Evolutionary conservation across 129 eudicot species (phyloP), one percentile per base, ranked within the genome.

Genomic region (Flaveria ramosissima): DNA sequence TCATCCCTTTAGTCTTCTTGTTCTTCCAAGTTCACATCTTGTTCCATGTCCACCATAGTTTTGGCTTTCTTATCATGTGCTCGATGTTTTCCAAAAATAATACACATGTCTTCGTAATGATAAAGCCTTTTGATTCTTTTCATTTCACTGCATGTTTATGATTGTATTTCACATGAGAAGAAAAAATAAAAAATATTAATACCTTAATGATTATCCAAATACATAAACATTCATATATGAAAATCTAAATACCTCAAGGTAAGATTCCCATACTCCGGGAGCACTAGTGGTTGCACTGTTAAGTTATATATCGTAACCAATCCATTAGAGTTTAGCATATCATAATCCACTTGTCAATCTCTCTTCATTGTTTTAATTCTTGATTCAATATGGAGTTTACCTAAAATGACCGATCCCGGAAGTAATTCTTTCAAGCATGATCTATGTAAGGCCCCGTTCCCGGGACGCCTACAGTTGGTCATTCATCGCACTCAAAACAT

Each of bases 291-390:
- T 41, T 5, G 8, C 50, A 2, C 2, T 0, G 14, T 46, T 46
- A 46, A 46, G 50, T 46, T 46, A 15, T 46, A 10, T 46, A 46
- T 46, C 16, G 4, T 46, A 46, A 9, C 16, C 16, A 46, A 46
- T 10, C 26, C 62, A 6, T 20, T 46, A 75, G 32, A n/a, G 27
- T 62, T 24, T 3, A 46, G 19, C 45, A 46, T 43, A 27, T 74
- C 78, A 47, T 45, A 24, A 0, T 11, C 70, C 16, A 19, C 45
- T 61, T 60, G 70, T 46, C 78, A 60, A 57, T 61, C 59, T 60
- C 13, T 74, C 14, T 52, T 71, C 48, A 71, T 27, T 1, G 17
- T 26, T 60, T 43, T 60, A 3, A 16, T 41, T 21, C 16, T 57
- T 59, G 71, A 75, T 5, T 61, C 62, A 23, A 27, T 62, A 42